Conservation (phyloP, 768 basidiomycete genomes). For the Auriscalpium microsporum region DNA sequence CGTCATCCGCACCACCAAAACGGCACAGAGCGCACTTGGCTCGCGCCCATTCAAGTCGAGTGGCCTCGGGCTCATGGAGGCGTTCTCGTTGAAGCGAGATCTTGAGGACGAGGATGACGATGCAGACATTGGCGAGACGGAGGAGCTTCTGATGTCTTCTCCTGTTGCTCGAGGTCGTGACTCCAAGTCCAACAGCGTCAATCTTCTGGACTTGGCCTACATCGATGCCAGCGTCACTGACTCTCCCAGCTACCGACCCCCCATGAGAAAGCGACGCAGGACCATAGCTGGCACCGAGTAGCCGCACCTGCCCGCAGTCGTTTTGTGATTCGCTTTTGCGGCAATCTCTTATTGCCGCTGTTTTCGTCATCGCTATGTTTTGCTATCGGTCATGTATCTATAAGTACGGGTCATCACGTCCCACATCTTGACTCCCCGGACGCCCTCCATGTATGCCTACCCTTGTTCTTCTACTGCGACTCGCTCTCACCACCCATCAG, state of each 20-base stretch:
- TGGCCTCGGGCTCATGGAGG: constrained; percentile 21
- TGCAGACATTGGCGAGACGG: constrained; percentile 11
- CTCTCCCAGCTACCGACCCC: constrained; percentile 1
- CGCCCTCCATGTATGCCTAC: not conserved
- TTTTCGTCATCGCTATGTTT: constrained; percentile 2
- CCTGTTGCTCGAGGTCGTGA: constrained; percentile 11
- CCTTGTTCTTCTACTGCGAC: not conserved
- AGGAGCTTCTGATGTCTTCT: constrained; percentile 14
- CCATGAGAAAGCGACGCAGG: constrained; percentile 28
- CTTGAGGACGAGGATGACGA: not conserved
- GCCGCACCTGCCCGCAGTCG: not conserved
- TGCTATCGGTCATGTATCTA: not conserved
- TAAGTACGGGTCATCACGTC: too few species aligned
- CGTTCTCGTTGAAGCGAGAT: constrained; percentile 17
- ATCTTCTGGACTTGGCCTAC: constrained; percentile 6
- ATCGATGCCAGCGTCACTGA: constrained; percentile 10
- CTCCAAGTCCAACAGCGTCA: not conserved
- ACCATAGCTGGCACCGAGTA: constrained; percentile 12
- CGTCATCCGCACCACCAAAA: constrained; percentile 10
- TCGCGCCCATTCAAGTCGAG: constrained; percentile 5
- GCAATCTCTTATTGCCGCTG: not conserved
- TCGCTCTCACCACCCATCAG: not conserved
- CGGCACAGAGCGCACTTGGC: not conserved
- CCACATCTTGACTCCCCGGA: too few species aligned
- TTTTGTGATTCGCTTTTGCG: too few species aligned